Evolutionary conservation across 495 filamentous ascomycete species (phyloP).

Genomic region (Niebla homalea): DNA sequence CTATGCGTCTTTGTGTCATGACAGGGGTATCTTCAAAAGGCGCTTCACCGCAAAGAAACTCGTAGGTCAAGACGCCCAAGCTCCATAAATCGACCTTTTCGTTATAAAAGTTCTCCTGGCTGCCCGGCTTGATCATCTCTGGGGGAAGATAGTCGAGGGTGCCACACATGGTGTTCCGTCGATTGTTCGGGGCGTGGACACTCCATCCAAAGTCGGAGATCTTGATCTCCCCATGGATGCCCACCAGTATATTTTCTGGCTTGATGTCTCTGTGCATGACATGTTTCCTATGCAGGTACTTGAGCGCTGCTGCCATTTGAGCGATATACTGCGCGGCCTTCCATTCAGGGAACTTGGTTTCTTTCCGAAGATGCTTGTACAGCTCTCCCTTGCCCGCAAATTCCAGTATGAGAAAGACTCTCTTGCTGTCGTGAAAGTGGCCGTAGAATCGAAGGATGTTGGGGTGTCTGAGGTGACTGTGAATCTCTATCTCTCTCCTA

Average conservation of each 20-base stretch:
- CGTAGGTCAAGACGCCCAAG: slow-evolving; percentile 87
- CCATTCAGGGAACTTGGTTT: slow-evolving; percentile 84
- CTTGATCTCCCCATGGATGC: slow-evolving; percentile 96
- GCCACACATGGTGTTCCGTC: slow-evolving; percentile 90
- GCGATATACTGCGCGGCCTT: slow-evolving; percentile 94
- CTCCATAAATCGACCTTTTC: slow-evolving; percentile 97
- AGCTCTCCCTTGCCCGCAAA: slow-evolving; percentile 92
- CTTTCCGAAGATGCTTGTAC: slow-evolving; percentile 88
- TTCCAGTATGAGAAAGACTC: slow-evolving; percentile 91
- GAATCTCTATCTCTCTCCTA: slow-evolving; percentile 93
- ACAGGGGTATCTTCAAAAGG: slow-evolving; percentile 92
- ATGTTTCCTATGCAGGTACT: slow-evolving; percentile 92
- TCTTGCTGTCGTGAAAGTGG: slow-evolving; percentile 94
- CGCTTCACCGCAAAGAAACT: slow-evolving; percentile 90
- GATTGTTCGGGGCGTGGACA: slow-evolving; percentile 91
- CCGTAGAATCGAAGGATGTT: slow-evolving; percentile 91
- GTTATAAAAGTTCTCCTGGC: slow-evolving; percentile 71
- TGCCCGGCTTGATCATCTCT: slow-evolving; percentile 82
- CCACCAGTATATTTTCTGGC: slow-evolving; percentile 95
- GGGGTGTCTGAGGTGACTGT: slow-evolving; percentile 88
- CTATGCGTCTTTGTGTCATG: slow-evolving; percentile 89
- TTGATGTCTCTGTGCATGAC: slow-evolving; percentile 99
- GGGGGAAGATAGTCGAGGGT: slow-evolving; percentile 95
- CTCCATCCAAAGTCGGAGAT: slow-evolving; percentile 98
- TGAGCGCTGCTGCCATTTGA: slow-evolving; percentile 92